phyloP scores from a whole-genome alignment of 805 yeast genomes.

The Wickerhamomyces rabaulensis region DNA sequence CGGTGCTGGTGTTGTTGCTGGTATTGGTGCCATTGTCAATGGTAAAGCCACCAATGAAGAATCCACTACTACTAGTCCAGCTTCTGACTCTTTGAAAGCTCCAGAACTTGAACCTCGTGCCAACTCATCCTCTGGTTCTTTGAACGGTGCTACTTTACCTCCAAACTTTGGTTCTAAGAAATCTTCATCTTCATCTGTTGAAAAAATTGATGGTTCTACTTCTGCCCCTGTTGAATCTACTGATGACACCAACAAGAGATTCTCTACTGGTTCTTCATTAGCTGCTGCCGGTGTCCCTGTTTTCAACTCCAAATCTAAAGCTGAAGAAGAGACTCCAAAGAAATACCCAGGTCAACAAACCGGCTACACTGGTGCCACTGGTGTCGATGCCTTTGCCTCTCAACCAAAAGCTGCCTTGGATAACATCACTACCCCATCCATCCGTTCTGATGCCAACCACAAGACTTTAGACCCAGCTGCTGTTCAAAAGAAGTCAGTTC shows the following conservation, averaged over 20 bases:
- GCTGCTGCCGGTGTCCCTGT: neutral
- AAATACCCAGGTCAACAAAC: slow-evolving; percentile 7
- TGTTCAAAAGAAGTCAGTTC: neutral
- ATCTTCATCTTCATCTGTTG: slow-evolving; percentile 5
- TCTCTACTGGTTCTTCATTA: neutral
- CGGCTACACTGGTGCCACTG: slow-evolving; percentile 7
- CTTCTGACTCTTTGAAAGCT: neutral
- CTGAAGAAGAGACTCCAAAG: neutral
- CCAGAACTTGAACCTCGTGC: neutral
- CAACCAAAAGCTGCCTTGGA: slow-evolving; percentile 3
- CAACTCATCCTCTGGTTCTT: slow-evolving; percentile 2
- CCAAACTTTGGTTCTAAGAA: slow-evolving; percentile 20
- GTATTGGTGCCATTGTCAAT: neutral
- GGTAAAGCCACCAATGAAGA: neutral
- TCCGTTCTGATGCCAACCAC: neutral
- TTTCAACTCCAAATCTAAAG: neutral
- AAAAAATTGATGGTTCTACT: neutral
- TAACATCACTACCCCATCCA: neutral
- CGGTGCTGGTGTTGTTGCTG: neutral
- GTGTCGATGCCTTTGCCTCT: slow-evolving; percentile 6
- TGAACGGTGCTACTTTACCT: slow-evolving; percentile 16
- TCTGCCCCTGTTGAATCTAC: slow-evolving; percentile 1
- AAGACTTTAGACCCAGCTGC: slow-evolving; percentile 1
- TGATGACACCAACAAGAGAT: neutral
- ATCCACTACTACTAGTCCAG: neutral